These are phyloP conservation scores for Pseudozyma pruni DNA, from an alignment of 1,284 basidiomycete genomes.

Conservation along the genomic window DNA sequence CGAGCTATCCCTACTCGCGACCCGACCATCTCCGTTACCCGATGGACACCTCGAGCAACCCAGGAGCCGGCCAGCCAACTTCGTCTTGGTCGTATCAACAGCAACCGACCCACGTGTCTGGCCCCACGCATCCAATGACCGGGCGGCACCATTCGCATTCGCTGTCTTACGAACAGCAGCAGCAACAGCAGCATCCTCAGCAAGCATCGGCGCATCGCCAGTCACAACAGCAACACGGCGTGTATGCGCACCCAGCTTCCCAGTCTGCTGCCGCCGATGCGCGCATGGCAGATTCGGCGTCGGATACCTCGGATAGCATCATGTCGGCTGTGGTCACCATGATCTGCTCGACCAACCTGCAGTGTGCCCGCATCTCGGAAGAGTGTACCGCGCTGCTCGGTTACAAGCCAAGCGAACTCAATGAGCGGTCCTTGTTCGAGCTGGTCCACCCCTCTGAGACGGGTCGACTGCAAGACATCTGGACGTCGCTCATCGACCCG, in stretches of 20 bases:
- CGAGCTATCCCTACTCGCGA: conserved; percentile 48
- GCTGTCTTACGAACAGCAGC: conserved; percentile 25
- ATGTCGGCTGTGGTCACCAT: conserved; percentile 48
- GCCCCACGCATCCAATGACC: conserved; percentile 6
- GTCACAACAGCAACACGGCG: conserved; percentile 13
- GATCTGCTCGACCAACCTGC: conserved; percentile 55
- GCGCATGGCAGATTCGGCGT: conserved; percentile 1
- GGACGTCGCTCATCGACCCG: conserved; percentile 48
- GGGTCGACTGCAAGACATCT: conserved; percentile 40
- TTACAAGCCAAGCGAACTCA: conserved; percentile 44
- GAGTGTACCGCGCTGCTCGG: conserved; percentile 47
- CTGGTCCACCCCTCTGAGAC: conserved; percentile 54
- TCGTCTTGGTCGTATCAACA: conserved; percentile 23
- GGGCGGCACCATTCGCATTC: conserved; percentile 27
- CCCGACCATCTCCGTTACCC: conserved; percentile 38
- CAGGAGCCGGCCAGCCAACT: conserved; percentile 6
- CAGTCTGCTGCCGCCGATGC: conserved; percentile 2
- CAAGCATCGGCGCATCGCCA: conserved; percentile 1
- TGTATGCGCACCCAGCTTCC: conserved; percentile 7
- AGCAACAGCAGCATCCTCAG: conserved; percentile 4
- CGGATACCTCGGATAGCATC: conserved; percentile 11
- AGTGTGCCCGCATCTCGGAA: conserved; percentile 51
- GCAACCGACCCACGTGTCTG: conserved; percentile 8
- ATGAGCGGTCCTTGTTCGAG: conserved; percentile 48
- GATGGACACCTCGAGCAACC: conserved; percentile 5